Evolutionary conservation across 2,329 filamentous ascomycete genomes (phyloP).

Genomic region (Daldinia eschscholtzii): DNA sequence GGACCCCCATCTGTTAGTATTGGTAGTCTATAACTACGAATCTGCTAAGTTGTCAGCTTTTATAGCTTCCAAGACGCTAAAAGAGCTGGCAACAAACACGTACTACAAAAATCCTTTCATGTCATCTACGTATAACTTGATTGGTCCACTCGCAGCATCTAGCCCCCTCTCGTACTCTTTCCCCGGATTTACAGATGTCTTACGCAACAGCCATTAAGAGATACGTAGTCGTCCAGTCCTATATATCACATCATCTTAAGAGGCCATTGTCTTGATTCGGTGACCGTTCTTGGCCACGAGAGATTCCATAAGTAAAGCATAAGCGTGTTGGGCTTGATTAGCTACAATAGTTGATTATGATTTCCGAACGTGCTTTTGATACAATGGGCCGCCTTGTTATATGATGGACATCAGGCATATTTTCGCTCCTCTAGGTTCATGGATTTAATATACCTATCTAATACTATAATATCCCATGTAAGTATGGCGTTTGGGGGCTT

Average conservation of each 20-base stretch:
- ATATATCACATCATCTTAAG: slow-evolving; percentile 11
- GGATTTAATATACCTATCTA: background rate
- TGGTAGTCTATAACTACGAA: background rate
- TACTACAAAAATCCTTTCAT: background rate
- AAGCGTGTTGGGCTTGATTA: background rate
- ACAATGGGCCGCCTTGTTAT: background rate
- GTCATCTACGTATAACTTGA: slow-evolving; percentile 10
- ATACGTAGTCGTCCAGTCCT: slow-evolving; percentile 4
- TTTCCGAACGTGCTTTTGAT: background rate
- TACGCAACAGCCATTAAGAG: slow-evolving; percentile 34
- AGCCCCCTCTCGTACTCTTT: slow-evolving; percentile 22
- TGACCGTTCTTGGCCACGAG: slow-evolving; percentile 17
- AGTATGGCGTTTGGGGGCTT: background rate
- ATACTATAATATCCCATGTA: background rate
- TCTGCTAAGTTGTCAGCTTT: slow-evolving; percentile 9
- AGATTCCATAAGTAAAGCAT: background rate
- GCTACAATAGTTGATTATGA: background rate
- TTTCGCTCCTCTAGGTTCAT: background rate
- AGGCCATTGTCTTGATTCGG: slow-evolving; percentile 20
- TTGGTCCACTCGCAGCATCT: slow-evolving; percentile 7
- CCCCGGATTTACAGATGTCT: slow-evolving; percentile 34
- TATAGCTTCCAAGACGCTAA: slow-evolving; percentile 6
- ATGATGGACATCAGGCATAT: background rate
- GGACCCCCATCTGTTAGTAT: background rate
- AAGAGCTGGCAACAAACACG: slow-evolving; percentile 10